Evolutionary conservation across 768 basidiomycete genomes (phyloP).

Genomic region (Gelatoporia subvermispora): DNA sequence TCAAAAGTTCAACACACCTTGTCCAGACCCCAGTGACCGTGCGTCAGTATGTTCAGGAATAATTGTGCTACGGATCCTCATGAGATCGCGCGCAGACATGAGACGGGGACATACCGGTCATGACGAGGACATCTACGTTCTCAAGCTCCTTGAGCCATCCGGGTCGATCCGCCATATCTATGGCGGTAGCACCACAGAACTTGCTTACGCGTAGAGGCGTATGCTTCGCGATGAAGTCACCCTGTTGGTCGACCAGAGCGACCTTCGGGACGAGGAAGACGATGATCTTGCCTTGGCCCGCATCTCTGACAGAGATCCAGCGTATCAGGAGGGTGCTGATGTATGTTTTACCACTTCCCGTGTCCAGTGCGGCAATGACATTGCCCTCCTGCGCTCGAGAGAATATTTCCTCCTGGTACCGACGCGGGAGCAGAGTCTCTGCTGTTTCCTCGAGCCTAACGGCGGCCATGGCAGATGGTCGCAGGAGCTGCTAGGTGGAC

Average conservation of each 20-base stretch:
- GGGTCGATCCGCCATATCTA: slow-evolving; percentile 61
- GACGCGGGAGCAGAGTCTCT: slow-evolving; percentile 40
- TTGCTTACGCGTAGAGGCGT: slow-evolving; percentile 64
- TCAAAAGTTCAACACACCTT: slow-evolving; percentile 32
- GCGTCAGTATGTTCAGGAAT: slow-evolving; percentile 72
- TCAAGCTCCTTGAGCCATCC: slow-evolving; percentile 65
- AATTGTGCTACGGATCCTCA: slow-evolving; percentile 57
- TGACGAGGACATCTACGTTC: slow-evolving; percentile 70
- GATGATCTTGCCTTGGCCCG: slow-evolving; percentile 51
- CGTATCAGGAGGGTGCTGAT: slow-evolving; percentile 65
- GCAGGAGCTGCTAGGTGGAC: no score
- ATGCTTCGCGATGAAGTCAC: slow-evolving; percentile 56
- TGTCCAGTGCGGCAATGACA: slow-evolving; percentile 56
- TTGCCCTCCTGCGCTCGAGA: slow-evolving; percentile 44
- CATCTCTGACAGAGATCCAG: slow-evolving; percentile 57
- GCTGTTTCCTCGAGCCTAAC: slow-evolving; percentile 23
- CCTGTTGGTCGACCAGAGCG: slow-evolving; percentile 80
- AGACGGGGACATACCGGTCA: slow-evolving; percentile 56
- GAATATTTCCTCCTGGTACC: slow-evolving; percentile 55
- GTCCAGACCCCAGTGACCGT: slow-evolving; percentile 75
- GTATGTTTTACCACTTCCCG: slow-evolving; percentile 58
- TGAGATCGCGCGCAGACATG: background rate
- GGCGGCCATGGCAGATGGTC: slow-evolving; percentile 9
- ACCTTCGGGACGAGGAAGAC: slow-evolving; percentile 86
- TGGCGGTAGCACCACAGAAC: slow-evolving; percentile 66